A percentile compares a stretch with the other conserved stretches of the same genome.
Conservation (phyloP, 495 filamentous ascomycete genomes). For the Sordaria brevicollis region DNA sequence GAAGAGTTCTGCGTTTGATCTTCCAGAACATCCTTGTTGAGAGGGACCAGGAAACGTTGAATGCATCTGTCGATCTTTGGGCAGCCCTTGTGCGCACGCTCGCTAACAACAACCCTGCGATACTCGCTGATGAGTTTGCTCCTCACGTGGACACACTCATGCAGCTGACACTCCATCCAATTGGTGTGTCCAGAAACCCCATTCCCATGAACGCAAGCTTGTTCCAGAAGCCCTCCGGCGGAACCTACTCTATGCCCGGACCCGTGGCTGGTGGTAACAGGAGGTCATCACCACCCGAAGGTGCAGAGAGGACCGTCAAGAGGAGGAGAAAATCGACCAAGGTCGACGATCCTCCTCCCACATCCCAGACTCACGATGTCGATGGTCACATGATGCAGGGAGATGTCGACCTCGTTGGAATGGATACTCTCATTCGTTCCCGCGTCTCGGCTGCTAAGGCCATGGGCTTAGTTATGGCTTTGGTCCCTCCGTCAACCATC, state of each 20-base stretch:
- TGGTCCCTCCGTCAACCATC: conserved; percentile 40
- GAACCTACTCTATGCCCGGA: conserved; percentile 52
- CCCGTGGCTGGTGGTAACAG: conserved; percentile 36
- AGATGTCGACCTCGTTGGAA: conserved; percentile 86
- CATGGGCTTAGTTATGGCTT: conserved; percentile 62
- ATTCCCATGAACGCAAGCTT: conserved; percentile 80
- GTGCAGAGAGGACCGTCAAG: conserved; percentile 43
- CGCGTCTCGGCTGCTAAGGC: conserved; percentile 78
- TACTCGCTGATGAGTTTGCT: conserved; percentile 54
- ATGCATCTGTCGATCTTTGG: conserved; percentile 81
- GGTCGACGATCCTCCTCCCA: conserved; percentile 54
- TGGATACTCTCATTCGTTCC: conserved; percentile 77
- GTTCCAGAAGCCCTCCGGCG: conserved; percentile 91
- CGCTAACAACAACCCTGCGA: conserved; percentile 43
- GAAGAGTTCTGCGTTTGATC: conserved; percentile 74
- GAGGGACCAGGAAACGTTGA: conserved; percentile 63
- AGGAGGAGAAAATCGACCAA: conserved; percentile 75
- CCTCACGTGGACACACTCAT: conserved; percentile 67
- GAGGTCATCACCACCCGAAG: conserved; percentile 51
- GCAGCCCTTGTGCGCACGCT: conserved; percentile 59
- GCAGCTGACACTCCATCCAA: conserved; percentile 72
- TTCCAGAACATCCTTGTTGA: conserved; percentile 96
- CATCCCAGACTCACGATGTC: conserved; percentile 71
- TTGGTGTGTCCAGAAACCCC: conserved; percentile 80
- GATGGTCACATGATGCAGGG: conserved; percentile 97